phyloP scores from a whole-genome alignment of 768 basidiomycete genomes.

The Amanita jacksonii region DNA sequence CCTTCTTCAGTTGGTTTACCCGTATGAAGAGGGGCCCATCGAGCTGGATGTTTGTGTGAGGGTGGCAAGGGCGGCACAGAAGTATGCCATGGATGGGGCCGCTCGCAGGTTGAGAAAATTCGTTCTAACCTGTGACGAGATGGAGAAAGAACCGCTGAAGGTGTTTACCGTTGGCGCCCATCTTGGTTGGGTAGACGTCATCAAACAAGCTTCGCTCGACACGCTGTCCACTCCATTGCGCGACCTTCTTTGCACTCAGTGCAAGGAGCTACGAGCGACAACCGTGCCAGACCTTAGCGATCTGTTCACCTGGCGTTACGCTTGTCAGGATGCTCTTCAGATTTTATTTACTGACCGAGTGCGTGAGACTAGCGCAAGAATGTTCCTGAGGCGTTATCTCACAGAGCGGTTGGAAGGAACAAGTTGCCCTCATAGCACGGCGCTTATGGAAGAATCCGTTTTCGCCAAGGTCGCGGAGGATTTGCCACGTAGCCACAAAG shows the following conservation, averaged over 20 bases:
- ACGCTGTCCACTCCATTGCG: not conserved
- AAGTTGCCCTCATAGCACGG: not conserved
- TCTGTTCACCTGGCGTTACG: not conserved
- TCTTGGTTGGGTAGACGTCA: slow-evolving; percentile 1
- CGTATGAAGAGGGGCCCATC: not conserved
- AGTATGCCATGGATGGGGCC: not conserved
- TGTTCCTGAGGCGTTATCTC: too few species aligned
- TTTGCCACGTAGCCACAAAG: too few species aligned
- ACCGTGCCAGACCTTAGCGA: not conserved
- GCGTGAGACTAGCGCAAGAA: too few species aligned
- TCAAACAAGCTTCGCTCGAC: not conserved
- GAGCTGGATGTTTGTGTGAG: not conserved
- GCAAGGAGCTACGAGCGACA: not conserved
- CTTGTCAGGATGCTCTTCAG: not conserved
- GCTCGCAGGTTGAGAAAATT: not conserved
- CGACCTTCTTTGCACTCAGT: not conserved
- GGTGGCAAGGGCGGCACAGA: not conserved
- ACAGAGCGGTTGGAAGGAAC: not conserved
- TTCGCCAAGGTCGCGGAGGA: too few species aligned
- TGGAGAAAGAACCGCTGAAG: not conserved
- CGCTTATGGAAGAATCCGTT: not conserved
- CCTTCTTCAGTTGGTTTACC: slow-evolving; percentile 10
- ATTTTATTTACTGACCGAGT: not conserved
- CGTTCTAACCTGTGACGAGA: not conserved
- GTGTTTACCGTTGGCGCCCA: not conserved